Base-by-base conservation (phyloP, 73 alveolate genomes). In the Paramecium sonneborni region DNA sequence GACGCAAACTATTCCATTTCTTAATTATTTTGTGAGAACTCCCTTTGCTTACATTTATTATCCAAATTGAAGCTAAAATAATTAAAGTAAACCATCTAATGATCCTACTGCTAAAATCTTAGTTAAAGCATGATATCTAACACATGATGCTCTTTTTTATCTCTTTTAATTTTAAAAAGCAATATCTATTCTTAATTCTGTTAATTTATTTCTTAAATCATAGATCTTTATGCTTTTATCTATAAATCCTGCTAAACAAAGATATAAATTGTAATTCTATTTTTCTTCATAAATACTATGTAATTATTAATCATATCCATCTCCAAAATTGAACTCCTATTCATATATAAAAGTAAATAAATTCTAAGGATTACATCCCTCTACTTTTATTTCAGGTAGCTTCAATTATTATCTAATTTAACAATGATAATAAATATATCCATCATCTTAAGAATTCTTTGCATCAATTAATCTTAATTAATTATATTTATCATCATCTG, bases 191-290 rank as follows among this genome's bases (percentile, higher is more conserved):
- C 11, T 41, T 12, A 24, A 23, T 79, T 46, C 69, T 2, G 55
- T 14, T 1, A 23, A 18, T 10, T 38, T 21, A 24, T 79, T 43
- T 28, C n/a, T 41, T 3, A 79, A 18, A 6, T 93, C 93, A 43
- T 94, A 57, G 30, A 96, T 37, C 37, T 85, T 6, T 79, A 96
- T 68, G 76, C 86, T 62, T n/a, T 98, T 97, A 85, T 95, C 98
- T 92, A 94, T 92, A 52, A 93, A 92, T 62, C 99, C 99, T 76
- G 97, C 99, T 28, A 62, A 92, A 96, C 95, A 35, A 92, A 89
- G 21, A 96, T 79, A 85, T 28, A 88, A 30, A 79, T 30, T 43
- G 26, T 24, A 43, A 39, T 79, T 79, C 4, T 0, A 5, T 79
- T 41, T 90, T 20, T 52, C 84, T 92, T 95, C 86, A 85, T 84